A percentile compares a stretch with the other conserved stretches of the same genome.
Evolutionary conservation across 2,329 filamentous ascomycete genomes (phyloP).

Genomic region (Alternaria solani): DNA sequence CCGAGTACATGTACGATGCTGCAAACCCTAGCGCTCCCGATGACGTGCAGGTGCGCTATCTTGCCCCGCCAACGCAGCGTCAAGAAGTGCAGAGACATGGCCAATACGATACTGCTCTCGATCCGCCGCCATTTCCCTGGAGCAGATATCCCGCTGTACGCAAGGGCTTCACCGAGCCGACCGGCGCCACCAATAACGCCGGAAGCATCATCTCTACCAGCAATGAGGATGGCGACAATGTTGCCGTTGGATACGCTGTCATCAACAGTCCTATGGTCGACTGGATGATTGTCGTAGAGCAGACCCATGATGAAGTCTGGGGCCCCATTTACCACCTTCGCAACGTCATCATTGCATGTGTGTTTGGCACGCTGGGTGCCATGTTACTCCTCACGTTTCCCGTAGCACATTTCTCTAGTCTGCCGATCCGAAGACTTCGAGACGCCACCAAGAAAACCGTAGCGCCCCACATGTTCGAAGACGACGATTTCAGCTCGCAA

Average conservation of each 20-base stretch:
- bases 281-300: constrained; percentile 85
- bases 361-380: constrained; percentile 81
- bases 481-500: constrained; percentile 50
- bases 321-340: constrained; percentile 77
- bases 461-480: constrained; percentile 67
- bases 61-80: constrained; percentile 45
- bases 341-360: constrained; percentile 81
- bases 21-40: constrained; percentile 30
- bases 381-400: constrained; percentile 77
- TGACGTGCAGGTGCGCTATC: constrained; percentile 40
- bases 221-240: constrained; percentile 74
- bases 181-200: constrained; percentile 67
- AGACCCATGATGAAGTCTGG: constrained; percentile 77
- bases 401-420: constrained; percentile 80
- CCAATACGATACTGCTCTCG: constrained; percentile 35
- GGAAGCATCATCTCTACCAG: constrained; percentile 71
- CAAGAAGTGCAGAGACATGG: constrained; percentile 32
- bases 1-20: constrained; percentile 42
- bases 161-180: constrained; percentile 63
- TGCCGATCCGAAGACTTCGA: constrained; percentile 79
- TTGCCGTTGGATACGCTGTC: constrained; percentile 83
- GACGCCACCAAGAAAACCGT: constrained; percentile 78
- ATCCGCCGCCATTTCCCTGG: constrained; percentile 62
- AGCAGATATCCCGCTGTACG: constrained; percentile 69
- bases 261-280: constrained; percentile 73